Conservation (phyloP, 768 basidiomycete genomes). For the Mycena albidolilacea region DNA sequence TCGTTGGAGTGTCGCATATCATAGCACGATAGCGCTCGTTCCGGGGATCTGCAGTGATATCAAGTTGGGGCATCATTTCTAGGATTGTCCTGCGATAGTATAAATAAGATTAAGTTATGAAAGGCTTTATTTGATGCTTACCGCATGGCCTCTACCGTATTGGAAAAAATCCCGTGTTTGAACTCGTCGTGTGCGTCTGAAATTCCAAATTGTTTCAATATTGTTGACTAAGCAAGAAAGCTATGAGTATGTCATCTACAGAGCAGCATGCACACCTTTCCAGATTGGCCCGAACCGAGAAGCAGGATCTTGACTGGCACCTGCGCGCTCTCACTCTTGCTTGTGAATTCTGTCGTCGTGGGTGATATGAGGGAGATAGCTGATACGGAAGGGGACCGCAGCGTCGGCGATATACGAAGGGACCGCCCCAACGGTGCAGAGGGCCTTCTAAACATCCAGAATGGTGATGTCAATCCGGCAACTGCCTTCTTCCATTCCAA, state of each 20-base stretch:
- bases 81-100: slow-evolving; percentile 19
- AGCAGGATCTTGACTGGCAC: not conserved
- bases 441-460: too few relatives aligned
- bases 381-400: too few relatives aligned
- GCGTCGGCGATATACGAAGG: slow-evolving; percentile 16
- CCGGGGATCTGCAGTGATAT: slow-evolving; percentile 7
- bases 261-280: slow-evolving; percentile 23
- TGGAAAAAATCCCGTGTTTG: slow-evolving; percentile 7
- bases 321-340: not conserved
- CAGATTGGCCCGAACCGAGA: slow-evolving; percentile 17
- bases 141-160: slow-evolving; percentile 11
- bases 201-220: slow-evolving; percentile 20
- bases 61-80: slow-evolving; percentile 8
- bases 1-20: not conserved
- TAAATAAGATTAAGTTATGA: not conserved
- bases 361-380: not conserved
- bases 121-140: slow-evolving; percentile 13
- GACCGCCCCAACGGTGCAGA: too few relatives aligned
- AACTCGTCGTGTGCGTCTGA: slow-evolving; percentile 5
- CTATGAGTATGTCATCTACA: slow-evolving; percentile 65
- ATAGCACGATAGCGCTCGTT: slow-evolving; percentile 2
- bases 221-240: slow-evolving; percentile 44
- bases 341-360: slow-evolving; percentile 18
- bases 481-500: slow-evolving; percentile 7
- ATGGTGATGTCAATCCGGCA: not conserved